Conservation (phyloP, 305 asterid species). For the Withania somnifera region DNA sequence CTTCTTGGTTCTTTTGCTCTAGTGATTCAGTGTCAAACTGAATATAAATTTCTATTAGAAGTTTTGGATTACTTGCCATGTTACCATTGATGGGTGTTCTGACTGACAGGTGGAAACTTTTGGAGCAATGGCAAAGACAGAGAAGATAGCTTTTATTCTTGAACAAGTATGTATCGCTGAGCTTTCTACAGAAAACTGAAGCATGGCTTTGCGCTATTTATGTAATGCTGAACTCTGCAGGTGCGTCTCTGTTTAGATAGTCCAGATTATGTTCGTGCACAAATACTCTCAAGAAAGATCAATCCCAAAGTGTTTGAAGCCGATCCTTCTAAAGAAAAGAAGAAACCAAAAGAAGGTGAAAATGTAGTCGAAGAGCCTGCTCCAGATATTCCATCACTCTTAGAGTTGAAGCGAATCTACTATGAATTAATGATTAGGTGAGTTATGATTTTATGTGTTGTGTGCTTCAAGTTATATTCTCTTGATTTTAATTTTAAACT, state of each 20-base stretch:
- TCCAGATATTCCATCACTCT: conserved; percentile 78
- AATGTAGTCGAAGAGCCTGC: conserved; percentile 77
- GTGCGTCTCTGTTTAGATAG: conserved; percentile 92
- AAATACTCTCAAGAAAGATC: conserved; percentile 88
- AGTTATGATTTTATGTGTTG: not conserved
- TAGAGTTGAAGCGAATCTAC: conserved; percentile 79
- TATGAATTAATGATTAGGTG: conserved; percentile 80
- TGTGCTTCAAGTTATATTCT: not conserved
- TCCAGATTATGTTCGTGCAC: conserved; percentile 88
- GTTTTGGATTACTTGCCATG: not conserved
- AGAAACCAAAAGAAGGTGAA: conserved; percentile 83
- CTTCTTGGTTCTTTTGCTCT: not conserved
- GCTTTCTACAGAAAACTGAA: not conserved
- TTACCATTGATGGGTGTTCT: not conserved
- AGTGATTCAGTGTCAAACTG: not conserved
- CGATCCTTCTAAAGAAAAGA: conserved; percentile 73
- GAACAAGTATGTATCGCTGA: conserved; percentile 50
- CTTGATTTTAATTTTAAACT: not conserved
- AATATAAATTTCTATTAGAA: not conserved
- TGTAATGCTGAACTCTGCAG: conserved; percentile 21
- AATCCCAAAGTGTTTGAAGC: conserved; percentile 92
- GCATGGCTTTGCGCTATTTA: not conserved
- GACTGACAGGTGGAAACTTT: conserved; percentile 80
- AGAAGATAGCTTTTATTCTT: conserved; percentile 87
- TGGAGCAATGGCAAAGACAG: conserved; percentile 98